Percentiles rank a stretch among this genome's conserved stretches.
Evolutionary conservation across 2,329 filamentous ascomycete genomes (phyloP).

Genomic region (Colletotrichum graminicola): DNA sequence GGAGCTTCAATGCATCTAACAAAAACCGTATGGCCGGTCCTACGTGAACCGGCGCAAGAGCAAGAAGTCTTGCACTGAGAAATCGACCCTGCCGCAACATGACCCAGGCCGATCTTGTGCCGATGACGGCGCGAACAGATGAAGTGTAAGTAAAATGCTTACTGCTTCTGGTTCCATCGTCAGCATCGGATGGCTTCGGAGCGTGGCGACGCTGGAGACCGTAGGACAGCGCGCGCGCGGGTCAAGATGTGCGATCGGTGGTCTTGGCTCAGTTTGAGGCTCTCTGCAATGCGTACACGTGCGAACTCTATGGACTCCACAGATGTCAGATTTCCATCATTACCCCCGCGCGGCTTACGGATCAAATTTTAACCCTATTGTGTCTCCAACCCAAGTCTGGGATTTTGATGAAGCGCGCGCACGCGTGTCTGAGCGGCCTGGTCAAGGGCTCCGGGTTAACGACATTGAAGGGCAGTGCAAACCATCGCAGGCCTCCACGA

Average conservation of each 20-base stretch:
- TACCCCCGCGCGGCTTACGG: neutral
- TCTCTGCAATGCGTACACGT: neutral
- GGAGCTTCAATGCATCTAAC: neutral
- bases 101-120: no score
- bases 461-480: no score
- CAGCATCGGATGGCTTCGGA: neutral
- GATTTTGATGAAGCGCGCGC: neutral
- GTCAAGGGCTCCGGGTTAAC: no score
- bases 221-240: neutral
- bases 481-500: no score
- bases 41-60: neutral
- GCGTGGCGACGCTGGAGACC: neutral
- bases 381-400: neutral
- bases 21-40: neutral
- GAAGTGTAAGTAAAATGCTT: neutral
- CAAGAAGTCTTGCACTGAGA: neutral
- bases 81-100: neutral
- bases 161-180: neutral
- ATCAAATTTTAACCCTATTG: slow-evolving; percentile 3
- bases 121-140: neutral
- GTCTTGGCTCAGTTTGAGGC: neutral
- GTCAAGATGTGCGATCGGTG: neutral
- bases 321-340: neutral
- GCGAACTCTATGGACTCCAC: neutral
- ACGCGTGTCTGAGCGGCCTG: no score